Base-by-base conservation (phyloP, 2,329 filamentous ascomycete species). In the Mycogone perniciosa region DNA sequence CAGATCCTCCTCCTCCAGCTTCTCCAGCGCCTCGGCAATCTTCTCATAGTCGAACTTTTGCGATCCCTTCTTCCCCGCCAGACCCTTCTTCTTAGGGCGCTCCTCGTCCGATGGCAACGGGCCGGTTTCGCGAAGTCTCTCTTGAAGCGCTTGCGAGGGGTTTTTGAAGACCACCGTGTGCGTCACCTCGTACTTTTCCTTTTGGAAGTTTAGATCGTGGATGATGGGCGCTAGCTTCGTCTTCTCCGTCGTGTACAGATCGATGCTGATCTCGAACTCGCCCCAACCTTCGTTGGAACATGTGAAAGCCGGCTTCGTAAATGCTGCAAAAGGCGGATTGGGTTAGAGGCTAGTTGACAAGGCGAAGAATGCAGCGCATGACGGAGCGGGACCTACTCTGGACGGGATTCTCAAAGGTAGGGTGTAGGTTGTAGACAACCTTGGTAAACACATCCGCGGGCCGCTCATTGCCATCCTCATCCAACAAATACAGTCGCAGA, bases 201-300 rank as follows among this genome's bases (percentile, higher is more conserved):
- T 79, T 59, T 82, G 79, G 70, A 99, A 99, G 76, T 97, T 96
- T 54, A 99, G 79, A 65, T 99, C 93, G 69, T 99, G 93, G 46
- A 77, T 72, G 57, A 99, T 77, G 54, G 67, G 67, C 10, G 80
- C 76, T 63, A 89, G 81, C 64, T 96, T 92, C 52, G 85, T 86
- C 76, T 96, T 96, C 70, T 93, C 89, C 31, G 86, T 84, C 40
- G 86, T 88, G 64, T 84, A 86, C 60, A 95, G 79, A 55, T 88
- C 82, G 63, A 97, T 93, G 44, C 76, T 78, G 84, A 99, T 92
- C 67, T 97, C 93, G 67, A 99, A 99, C 73, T 97, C 93, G 64
- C 93, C 93, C 93, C 93, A 99, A 60, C 93, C 93, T 71, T 96
- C 88, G 71, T 99, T 95, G 57, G 83, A 77, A 70, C 95, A 95